Base-by-base conservation (phyloP, 2,329 filamentous ascomycete genomes). In the Biscogniauxia sp. region DNA sequence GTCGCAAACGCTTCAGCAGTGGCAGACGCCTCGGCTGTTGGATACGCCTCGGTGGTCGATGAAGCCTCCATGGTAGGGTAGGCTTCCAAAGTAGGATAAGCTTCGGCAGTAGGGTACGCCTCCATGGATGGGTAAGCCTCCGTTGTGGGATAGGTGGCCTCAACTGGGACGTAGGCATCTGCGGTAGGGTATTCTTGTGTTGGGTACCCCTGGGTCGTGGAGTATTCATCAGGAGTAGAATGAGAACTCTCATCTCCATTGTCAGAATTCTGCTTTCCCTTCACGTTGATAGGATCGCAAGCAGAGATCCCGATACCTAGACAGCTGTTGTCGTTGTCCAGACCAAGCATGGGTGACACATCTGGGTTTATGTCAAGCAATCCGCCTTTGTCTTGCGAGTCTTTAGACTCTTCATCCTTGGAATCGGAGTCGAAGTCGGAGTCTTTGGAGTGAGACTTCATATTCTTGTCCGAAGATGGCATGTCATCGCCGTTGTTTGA, bases 211-310 rank as follows among this genome's bases (percentile, higher is more conserved):
- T 45, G 37, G 37, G 37, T 45, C 2, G 37, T 45, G 37, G 37
- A 5, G 37, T 45, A n/a, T n/a, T 45, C 37, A 2, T 45, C 15
- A 45, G 37, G 37, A n/a, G 11, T 26, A 6, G 26, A 26, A 3
- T 37, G 15, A 1, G 23, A 37, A 20, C 15, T 32, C 2, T 20
- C 6, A 45, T n/a, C 37, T 17, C 37, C 37, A 20, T 61, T 61
- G 58, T 63, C 57, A 7, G 62, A 62, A 23, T 60, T 57, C 53
- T 64, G 60, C 19, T 50, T 58, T 7, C 62, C 60, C 25, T 51
- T 41, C 9, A 70, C 68, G 7, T 66, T 70, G 56, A 69, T 69
- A 20, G 67, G 68, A 50, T 70, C 68, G 41, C 66, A 70, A 2
- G 63, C 68, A 0, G 65, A 68, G 51, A 69, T 64, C 25, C 68